Percentiles rank a stretch among this genome's conserved stretches.
Evolutionary conservation across 805 yeast genomes (phyloP).

Genomic region (Candida incommunis): DNA sequence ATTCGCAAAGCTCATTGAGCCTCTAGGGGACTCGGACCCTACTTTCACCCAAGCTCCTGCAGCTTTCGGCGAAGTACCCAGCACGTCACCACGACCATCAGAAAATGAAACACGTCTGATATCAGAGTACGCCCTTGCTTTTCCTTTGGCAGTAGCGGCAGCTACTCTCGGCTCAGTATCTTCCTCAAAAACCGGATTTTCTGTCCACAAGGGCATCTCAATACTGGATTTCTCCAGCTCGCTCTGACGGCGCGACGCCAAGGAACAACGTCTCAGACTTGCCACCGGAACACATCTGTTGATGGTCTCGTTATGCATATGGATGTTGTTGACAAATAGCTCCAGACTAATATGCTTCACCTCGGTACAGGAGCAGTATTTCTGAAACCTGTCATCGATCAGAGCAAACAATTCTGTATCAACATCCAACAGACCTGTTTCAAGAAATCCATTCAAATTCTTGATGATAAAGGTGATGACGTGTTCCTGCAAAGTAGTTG

Average conservation of each 20-base stretch:
- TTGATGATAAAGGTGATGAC: constrained; percentile 57
- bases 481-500: constrained; percentile 40
- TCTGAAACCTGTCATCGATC: neutral
- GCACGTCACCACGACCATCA: neutral
- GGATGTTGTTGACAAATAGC: neutral
- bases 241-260: neutral
- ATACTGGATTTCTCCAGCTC: neutral
- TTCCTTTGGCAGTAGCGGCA: neutral
- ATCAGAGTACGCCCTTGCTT: constrained; percentile 4
- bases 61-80: neutral
- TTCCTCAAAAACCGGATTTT: neutral
- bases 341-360: neutral
- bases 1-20: no score
- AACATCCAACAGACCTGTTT: constrained; percentile 17
- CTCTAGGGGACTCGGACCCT: neutral
- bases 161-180: neutral
- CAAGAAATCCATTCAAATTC: constrained; percentile 48
- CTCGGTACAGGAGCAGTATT: neutral
- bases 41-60: neutral
- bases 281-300: neutral
- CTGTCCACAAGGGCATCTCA: neutral
- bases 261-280: neutral
- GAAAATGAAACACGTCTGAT: neutral
- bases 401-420: neutral
- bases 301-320: neutral